Conservation (phyloP, 257 asterid species). For the Nicotiana attenuata region DNA sequence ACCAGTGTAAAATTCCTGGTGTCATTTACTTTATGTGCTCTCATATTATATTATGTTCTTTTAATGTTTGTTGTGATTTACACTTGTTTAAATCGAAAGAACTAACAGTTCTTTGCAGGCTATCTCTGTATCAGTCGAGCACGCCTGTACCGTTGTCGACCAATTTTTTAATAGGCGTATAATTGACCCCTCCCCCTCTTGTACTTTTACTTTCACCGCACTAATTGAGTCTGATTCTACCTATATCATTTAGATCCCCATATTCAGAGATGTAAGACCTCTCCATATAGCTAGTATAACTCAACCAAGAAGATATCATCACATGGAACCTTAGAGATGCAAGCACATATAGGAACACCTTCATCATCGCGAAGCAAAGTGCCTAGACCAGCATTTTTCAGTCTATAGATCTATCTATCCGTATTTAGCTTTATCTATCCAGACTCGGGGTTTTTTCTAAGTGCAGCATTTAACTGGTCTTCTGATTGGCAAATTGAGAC, state of each 20-base stretch:
- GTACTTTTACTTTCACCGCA: slow-evolving; percentile 18
- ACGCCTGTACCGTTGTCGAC: too few species aligned
- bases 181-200: too few species aligned
- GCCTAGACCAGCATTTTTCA: slow-evolving; percentile 16
- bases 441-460: slow-evolving; percentile 21
- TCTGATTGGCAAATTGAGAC: background rate
- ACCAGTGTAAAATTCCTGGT: too few species aligned
- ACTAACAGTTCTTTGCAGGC: too few species aligned
- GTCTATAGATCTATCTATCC: slow-evolving; percentile 26
- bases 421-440: slow-evolving; percentile 31
- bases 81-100: too few species aligned
- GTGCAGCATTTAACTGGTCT: slow-evolving; percentile 11
- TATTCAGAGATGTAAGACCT: slow-evolving; percentile 16
- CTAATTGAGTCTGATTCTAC: slow-evolving; percentile 23
- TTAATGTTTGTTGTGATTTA: too few species aligned
- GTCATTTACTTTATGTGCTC: too few species aligned
- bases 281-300: slow-evolving; percentile 29
- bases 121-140: too few species aligned
- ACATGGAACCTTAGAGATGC: slow-evolving; percentile 16
- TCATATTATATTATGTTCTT: too few species aligned
- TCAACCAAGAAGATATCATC: slow-evolving; percentile 24
- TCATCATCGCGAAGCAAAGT: slow-evolving; percentile 22
- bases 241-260: slow-evolving; percentile 19
- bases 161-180: too few species aligned
- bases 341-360: slow-evolving; percentile 25